Conservation (phyloP, 257 asterid genomes). For the Rauvolfia tetraphylla region DNA sequence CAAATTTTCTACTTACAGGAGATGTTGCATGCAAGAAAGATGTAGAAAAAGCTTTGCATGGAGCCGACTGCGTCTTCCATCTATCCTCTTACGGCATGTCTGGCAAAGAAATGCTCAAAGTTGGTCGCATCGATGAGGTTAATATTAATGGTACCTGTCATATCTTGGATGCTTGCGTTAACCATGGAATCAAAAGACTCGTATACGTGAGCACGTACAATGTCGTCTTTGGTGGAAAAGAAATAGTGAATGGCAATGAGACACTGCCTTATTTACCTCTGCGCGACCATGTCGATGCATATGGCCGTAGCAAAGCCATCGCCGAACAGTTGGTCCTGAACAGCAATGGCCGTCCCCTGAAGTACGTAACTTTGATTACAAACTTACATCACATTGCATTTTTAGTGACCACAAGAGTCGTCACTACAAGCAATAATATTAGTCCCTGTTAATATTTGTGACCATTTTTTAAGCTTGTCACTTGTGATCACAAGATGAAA, state of each 20-base stretch:
- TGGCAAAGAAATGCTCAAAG: slow-evolving; percentile 92
- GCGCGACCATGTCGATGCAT: slow-evolving; percentile 80
- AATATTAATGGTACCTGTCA: slow-evolving; percentile 84
- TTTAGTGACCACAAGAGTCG: too few species aligned
- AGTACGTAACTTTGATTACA: slow-evolving; percentile 37
- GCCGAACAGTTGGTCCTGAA: slow-evolving; percentile 89
- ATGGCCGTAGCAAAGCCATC: slow-evolving; percentile 85
- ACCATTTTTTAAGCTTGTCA: too few species aligned
- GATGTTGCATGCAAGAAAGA: slow-evolving; percentile 60
- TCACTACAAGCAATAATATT: too few species aligned
- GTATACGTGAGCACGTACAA: slow-evolving; percentile 92
- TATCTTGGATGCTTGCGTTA: slow-evolving; percentile 75
- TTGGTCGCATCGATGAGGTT: slow-evolving; percentile 69
- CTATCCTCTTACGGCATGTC: slow-evolving; percentile 97
- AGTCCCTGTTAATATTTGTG: too few species aligned
- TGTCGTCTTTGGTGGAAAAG: slow-evolving; percentile 81
- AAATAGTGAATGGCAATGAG: slow-evolving; percentile 84
- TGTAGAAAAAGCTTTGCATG: slow-evolving; percentile 65
- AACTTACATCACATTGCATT: too few species aligned
- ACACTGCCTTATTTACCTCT: slow-evolving; percentile 74
- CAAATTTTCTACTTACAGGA: slow-evolving; percentile 38
- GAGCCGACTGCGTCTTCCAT: slow-evolving; percentile 88
- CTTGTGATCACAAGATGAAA: too few species aligned
- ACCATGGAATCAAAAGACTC: slow-evolving; percentile 64
- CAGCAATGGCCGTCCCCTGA: slow-evolving; percentile 74